Base-by-base conservation (phyloP, 257 asterid species). In the Lycium ferocissimum region DNA sequence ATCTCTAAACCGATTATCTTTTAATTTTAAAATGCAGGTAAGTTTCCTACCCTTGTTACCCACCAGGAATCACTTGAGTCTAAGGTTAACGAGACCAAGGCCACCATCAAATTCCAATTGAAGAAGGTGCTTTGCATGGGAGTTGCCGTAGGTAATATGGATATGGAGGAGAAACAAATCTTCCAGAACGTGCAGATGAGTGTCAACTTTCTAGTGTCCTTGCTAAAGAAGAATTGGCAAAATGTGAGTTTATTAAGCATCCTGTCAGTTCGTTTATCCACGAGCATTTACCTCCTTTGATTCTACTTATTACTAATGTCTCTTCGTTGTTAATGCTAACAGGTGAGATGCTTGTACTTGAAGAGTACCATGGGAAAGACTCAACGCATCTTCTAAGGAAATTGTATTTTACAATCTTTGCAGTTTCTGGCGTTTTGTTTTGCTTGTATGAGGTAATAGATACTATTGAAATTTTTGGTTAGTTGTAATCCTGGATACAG, bases 201-300 rank as follows among this genome's bases (percentile, higher is more conserved):
- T 38, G 51, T 82, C 79, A 82, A 82, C 63, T 82, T 82, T 63
- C 65, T 82, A 0, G 85, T 82, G 22, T 82, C 85, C n/a, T 49
- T 82, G 85, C 76, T 82, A 54, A 82, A 82, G 63, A 82, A 82
- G 85, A 82, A 82, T 40, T 82, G 85, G 85, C 85, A 82, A 82
- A 82, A 82, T 82, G 85, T 82, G 53, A 82, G 79, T 65, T 11
- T 1, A 47, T 5, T 14, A 13, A 33, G 13, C 69, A 15, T 20
- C 83, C 22, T 15, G 7, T 53, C 9, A 49, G 37, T 59, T 79
- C 2, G 9, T 37, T 61, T 35, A 2, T 20, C 57, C 6, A 18
- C 83, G 5, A 80, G 38, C 37, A 0, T 57, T 37, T 20, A 14
- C 22, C 40, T 35, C 20, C 22, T 54, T 22, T 14, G 37, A 20